These are phyloP conservation scores for Biscogniauxia sp. DNA, from an alignment of 2,329 filamentous ascomycete species.

Conservation along the genomic window DNA sequence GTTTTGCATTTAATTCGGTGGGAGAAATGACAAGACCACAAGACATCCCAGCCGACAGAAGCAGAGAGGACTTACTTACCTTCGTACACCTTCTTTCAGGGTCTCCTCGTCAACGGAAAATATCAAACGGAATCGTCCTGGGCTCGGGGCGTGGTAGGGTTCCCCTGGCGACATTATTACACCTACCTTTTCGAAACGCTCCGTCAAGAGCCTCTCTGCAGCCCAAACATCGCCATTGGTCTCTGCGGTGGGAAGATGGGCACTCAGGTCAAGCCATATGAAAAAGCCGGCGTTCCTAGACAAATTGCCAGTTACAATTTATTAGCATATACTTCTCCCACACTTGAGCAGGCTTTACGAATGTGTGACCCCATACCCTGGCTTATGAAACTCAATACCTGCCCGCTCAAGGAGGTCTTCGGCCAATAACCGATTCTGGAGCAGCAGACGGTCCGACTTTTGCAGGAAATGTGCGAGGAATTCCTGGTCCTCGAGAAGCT, in stretches of 20 bases:
- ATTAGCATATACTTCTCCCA: too few species aligned
- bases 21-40: too few species aligned
- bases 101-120: constrained; percentile 17
- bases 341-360: too few species aligned
- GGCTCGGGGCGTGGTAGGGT: constrained; percentile 13
- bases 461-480: constrained; percentile 16
- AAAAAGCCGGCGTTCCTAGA: constrained; percentile 22
- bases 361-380: constrained; percentile 13
- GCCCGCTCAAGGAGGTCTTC: constrained; percentile 18
- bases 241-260: constrained; percentile 16
- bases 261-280: constrained; percentile 20
- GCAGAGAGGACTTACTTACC: constrained; percentile 7
- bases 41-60: too few species aligned
- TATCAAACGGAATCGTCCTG: constrained; percentile 19
- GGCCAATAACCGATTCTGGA: constrained; percentile 9
- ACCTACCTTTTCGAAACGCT: constrained; percentile 15
- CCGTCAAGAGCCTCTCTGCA: constrained; percentile 18
- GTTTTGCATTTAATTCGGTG: too few species aligned
- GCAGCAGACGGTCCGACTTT: constrained; percentile 11
- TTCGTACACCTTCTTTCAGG: constrained; percentile 19
- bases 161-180: constrained; percentile 20
- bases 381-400: constrained; percentile 15
- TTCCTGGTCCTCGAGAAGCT: constrained; percentile 19
- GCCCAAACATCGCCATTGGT: constrained; percentile 21
- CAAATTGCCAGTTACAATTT: background rate